Percentiles rank a stretch among this genome's conserved stretches.
Evolutionary conservation across 257 asterid genomes (phyloP).

Genomic region (Fraxinus quadrangulata): DNA sequence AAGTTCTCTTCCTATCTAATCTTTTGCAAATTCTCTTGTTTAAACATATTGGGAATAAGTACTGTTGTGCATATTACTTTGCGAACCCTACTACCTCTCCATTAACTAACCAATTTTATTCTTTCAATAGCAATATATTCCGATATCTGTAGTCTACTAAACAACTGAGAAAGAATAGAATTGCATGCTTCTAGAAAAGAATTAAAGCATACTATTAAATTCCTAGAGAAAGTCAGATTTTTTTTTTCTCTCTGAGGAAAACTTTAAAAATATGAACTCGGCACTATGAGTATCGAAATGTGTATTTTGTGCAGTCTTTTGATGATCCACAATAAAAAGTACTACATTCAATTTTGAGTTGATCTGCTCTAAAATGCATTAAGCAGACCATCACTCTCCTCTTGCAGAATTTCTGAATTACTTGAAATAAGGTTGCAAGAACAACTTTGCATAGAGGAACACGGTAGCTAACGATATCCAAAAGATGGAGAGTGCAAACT

Average conservation of each 20-base stretch:
- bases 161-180: neutral
- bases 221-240: neutral
- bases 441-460: neutral
- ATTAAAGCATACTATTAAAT: neutral
- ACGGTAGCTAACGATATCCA: neutral
- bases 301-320: no score
- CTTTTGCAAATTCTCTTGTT: neutral
- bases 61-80: neutral
- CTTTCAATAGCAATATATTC: no score
- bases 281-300: no score
- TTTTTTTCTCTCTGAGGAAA: neutral
- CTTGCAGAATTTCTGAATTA: neutral
- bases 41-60: no score
- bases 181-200: neutral
- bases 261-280: no score
- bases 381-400: neutral
- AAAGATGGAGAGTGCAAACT: neutral
- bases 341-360: no score
- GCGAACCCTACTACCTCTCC: neutral
- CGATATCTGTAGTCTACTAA: neutral
- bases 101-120: neutral
- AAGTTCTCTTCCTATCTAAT: neutral
- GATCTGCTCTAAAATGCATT: no score
- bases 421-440: neutral
- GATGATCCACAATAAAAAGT: no score